Evolutionary conservation across 2,329 filamentous ascomycete species (phyloP).

Genomic region (Aspergillus sp.): DNA sequence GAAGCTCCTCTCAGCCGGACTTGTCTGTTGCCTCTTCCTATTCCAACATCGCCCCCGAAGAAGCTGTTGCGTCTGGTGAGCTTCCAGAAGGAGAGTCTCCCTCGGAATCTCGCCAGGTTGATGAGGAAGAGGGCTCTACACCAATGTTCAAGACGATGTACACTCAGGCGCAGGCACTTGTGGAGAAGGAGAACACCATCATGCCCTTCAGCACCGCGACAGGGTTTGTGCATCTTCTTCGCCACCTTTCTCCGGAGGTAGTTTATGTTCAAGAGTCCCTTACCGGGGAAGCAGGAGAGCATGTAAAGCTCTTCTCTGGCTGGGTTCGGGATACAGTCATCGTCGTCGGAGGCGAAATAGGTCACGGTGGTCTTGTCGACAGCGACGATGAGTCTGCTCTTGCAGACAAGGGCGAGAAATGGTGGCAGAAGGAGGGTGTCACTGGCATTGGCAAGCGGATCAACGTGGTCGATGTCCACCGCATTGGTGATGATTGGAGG

Average conservation of each 20-base stretch:
- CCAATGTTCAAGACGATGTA: conserved; percentile 77
- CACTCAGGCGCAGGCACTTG: conserved; percentile 73
- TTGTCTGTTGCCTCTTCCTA: conserved; percentile 77
- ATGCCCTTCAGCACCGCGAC: conserved; percentile 83
- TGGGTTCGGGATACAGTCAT: conserved; percentile 65
- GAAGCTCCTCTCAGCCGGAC: conserved; percentile 55
- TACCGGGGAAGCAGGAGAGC: conserved; percentile 71
- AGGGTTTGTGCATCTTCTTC: conserved; percentile 82
- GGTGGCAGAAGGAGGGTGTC: conserved; percentile 72
- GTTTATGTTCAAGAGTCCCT: conserved; percentile 88
- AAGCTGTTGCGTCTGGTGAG: conserved; percentile 52
- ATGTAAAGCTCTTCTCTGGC: conserved; percentile 66
- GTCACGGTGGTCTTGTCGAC: conserved; percentile 76
- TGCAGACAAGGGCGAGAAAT: conserved; percentile 42
- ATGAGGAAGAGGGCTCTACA: conserved; percentile 51
- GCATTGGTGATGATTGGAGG: conserved; percentile 84
- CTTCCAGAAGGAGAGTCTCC: conserved; percentile 57
- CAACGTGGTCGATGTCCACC: conserved; percentile 79
- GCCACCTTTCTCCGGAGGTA: conserved; percentile 79
- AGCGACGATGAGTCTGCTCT: conserved; percentile 63
- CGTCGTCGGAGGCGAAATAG: conserved; percentile 58
- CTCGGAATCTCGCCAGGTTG: conserved; percentile 30
- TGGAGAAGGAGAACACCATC: conserved; percentile 83
- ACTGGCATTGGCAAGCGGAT: conserved; percentile 86
- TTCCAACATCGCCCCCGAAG: conserved; percentile 77